Base-by-base conservation (phyloP, 2,329 filamentous ascomycete genomes). In the Aspergillus candidus region DNA sequence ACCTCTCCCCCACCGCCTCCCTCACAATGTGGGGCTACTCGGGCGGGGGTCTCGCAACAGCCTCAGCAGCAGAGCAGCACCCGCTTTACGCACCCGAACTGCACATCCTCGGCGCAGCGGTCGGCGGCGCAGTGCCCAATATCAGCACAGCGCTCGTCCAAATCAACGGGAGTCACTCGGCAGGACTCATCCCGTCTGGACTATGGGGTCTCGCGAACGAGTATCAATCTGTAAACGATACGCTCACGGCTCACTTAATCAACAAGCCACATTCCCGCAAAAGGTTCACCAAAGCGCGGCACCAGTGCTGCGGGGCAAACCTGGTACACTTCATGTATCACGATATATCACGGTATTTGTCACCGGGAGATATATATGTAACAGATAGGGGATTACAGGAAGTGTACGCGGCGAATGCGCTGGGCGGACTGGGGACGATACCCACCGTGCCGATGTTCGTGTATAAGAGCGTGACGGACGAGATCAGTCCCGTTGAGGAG, bases 21-120 rank as follows among this genome's bases (percentile, higher is more conserved):
- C 56, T 67, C 13, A 66, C 68, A 10, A 55, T 76, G 34, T 76
- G 72, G 69, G 76, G 76, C 0, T 78, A 77, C 52, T 75, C 71
- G 1, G 75, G 76, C 4, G 75, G 75, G 2, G 66, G 69, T 0
- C 42, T 76, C 3, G 73, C 75, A 0, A 69, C 59, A 5, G 73
- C 71, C 32, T 74, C 67, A 60, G 76, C 76, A 0, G 66, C 69
- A 5, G 74, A 78, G 40, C 54, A 77, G 11, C 72, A 73, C 29
- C 58, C 62, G 1, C 55, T 63, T 4, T 78, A 79, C 44, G 74
- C 75, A 0, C 73, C 75, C 0, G 72, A 77, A 17, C 55, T 78
- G 2, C 58, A 58, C 0, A 62, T 78, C 17, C 56, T 60, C 1
- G 74, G 72, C 5, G 67, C 66, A 1, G 73, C 72, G 0, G 41